A percentile compares a stretch with the other conserved stretches of the same genome.
Evolutionary conservation across 495 filamentous ascomycete genomes (phyloP).

Genomic region (Cryomyces minteri): DNA sequence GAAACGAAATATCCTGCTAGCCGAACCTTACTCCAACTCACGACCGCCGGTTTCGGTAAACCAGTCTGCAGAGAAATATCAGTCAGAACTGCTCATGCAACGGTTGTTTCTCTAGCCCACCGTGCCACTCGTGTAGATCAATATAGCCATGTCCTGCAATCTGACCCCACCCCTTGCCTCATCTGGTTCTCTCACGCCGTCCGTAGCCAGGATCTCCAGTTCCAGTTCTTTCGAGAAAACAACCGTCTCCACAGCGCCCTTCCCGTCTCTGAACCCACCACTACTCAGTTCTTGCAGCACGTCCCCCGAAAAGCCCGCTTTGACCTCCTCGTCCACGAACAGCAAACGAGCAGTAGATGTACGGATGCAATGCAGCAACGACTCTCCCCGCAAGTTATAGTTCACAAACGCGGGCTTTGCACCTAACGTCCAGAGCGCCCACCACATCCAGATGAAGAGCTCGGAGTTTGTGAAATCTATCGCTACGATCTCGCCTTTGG

Average conservation of each 20-base stretch:
- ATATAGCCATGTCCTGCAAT: constrained; percentile 40
- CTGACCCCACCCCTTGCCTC: constrained; percentile 31
- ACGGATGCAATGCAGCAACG: constrained; percentile 63
- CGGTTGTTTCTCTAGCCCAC: too few species aligned
- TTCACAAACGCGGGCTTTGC: constrained; percentile 89
- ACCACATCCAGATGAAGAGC: constrained; percentile 62
- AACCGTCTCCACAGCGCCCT: constrained; percentile 3
- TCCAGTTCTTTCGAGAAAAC: constrained; percentile 2
- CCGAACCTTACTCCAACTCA: constrained; percentile 55
- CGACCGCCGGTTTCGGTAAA: constrained; percentile 75
- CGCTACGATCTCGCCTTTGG: constrained; percentile 66
- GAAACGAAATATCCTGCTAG: constrained; percentile 34
- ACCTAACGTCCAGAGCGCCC: constrained; percentile 79
- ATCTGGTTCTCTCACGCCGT: constrained; percentile 45
- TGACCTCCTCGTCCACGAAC: constrained; percentile 56
- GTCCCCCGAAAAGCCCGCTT: constrained; percentile 27
- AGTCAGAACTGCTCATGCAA: too few species aligned
- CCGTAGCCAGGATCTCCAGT: constrained; percentile 32
- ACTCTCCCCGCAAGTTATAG: constrained; percentile 63
- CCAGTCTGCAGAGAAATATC: constrained; percentile 32
- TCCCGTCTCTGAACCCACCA: constrained; percentile 1
- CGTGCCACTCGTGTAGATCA: constrained; percentile 80
- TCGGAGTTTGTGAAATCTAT: constrained; percentile 80
- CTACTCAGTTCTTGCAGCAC: constrained; percentile 22
- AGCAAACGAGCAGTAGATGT: constrained; percentile 51